Percentiles rank a stretch among this genome's conserved stretches.
phyloP scores from a whole-genome alignment of 1,284 basidiomycete genomes.

The Ustilago curta region DNA sequence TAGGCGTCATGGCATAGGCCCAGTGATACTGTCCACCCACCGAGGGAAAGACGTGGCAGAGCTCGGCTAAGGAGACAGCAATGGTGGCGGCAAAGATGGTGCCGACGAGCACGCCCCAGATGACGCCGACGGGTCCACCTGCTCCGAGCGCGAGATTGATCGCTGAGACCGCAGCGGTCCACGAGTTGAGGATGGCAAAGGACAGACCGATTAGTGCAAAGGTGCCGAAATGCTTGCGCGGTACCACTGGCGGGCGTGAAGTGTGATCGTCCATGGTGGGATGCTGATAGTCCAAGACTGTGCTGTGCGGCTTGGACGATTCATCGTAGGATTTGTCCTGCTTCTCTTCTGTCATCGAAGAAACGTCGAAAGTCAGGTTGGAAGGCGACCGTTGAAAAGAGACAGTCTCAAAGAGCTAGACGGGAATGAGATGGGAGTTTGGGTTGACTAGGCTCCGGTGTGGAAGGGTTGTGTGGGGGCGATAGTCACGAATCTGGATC shows the following conservation, averaged over 20 bases:
- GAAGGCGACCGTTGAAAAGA: no score
- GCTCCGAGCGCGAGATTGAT: slow-evolving; percentile 42
- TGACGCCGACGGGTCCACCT: slow-evolving; percentile 37
- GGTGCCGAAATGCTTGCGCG: slow-evolving; percentile 43
- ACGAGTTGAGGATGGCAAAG: slow-evolving; percentile 52
- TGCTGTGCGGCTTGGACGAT: slow-evolving; percentile 14
- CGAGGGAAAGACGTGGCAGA: slow-evolving; percentile 45
- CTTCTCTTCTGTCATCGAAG: no score
- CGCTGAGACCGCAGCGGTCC: slow-evolving; percentile 35
- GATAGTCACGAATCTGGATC: not conserved
- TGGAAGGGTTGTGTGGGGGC: no score
- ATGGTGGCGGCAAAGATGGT: slow-evolving; percentile 33
- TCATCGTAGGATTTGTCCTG: slow-evolving; percentile 27
- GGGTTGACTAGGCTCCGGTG: no score
- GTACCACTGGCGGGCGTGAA: not conserved
- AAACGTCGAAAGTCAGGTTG: no score
- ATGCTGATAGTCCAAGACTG: slow-evolving; percentile 15
- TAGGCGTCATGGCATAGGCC: slow-evolving; percentile 37
- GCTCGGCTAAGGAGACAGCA: slow-evolving; percentile 36
- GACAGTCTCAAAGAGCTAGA: no score
- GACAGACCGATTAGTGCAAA: slow-evolving; percentile 43
- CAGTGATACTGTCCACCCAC: slow-evolving; percentile 51
- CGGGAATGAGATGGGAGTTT: no score
- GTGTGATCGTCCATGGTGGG: slow-evolving; percentile 7
- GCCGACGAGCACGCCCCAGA: slow-evolving; percentile 38